A percentile compares a stretch with the other conserved stretches of the same genome.
phyloP scores from a whole-genome alignment of 1,284 basidiomycete species.

The Sanguinoderma infundibulare region DNA sequence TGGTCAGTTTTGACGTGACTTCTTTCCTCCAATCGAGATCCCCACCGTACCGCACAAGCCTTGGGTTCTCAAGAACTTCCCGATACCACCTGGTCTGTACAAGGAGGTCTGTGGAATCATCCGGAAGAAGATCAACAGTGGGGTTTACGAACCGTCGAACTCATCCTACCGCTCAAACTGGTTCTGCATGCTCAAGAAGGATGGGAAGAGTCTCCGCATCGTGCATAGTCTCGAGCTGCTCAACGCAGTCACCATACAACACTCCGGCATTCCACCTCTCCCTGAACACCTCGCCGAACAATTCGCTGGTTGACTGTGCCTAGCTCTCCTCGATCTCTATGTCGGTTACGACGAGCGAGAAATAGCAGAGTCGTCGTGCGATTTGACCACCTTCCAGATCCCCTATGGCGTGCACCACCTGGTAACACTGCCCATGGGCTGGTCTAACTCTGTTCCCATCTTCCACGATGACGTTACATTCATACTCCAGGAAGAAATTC shows the following conservation, averaged over 20 bases:
- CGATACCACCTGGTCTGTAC: constrained; percentile 42
- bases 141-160: constrained; percentile 42
- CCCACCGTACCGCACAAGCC: constrained; percentile 39
- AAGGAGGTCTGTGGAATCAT: constrained; percentile 38
- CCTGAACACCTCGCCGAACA: constrained; percentile 36
- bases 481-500: constrained; percentile 42
- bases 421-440: constrained; percentile 41
- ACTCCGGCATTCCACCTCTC: constrained; percentile 34
- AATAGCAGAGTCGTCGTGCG: constrained; percentile 32
- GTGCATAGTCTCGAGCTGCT: constrained; percentile 40
- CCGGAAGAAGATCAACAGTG: constrained; percentile 35
- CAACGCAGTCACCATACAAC: constrained; percentile 38
- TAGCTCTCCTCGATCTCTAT: constrained; percentile 34
- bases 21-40: constrained; percentile 40
- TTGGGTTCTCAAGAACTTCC: constrained; percentile 43
- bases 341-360: constrained; percentile 26
- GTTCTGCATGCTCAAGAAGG: constrained; percentile 47
- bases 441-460: constrained; percentile 43
- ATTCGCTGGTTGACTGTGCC: constrained; percentile 23
- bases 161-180: constrained; percentile 43
- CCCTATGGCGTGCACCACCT: constrained; percentile 30
- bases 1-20: constrained; percentile 39
- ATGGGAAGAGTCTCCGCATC: constrained; percentile 37
- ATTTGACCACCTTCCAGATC: constrained; percentile 32
- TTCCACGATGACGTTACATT: constrained; percentile 41